Evolutionary conservation across 306 rosid genomes (phyloP).

Genomic region (Luffa acutangula): DNA sequence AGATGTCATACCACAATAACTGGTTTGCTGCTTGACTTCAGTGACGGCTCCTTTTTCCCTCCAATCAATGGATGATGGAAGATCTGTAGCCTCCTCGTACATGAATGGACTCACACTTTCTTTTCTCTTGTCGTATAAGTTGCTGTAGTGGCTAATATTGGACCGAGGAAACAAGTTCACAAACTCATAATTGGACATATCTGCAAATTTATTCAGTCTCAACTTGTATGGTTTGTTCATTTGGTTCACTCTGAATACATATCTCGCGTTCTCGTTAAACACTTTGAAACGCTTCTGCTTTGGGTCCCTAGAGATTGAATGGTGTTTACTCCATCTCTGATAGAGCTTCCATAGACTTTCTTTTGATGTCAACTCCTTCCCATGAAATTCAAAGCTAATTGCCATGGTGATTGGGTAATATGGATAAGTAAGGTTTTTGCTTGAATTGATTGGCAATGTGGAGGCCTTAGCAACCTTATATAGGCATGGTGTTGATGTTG

Average conservation of each 20-base stretch:
- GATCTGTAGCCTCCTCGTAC: conserved; percentile 6
- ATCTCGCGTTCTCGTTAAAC: conserved; percentile 30
- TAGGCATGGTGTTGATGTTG: no score
- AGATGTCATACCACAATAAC: no score
- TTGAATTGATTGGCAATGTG: no score
- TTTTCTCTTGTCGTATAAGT: background rate
- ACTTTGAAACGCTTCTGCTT: conserved; percentile 32
- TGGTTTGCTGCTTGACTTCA: background rate
- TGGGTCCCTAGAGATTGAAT: conserved; percentile 17
- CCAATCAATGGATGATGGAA: conserved; percentile 34
- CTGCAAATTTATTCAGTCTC: conserved; percentile 34
- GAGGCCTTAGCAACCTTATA: no score
- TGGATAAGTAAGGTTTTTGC: no score
- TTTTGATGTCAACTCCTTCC: conserved; percentile 26
- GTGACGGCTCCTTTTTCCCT: conserved; percentile 34
- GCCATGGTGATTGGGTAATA: background rate
- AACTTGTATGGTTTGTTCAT: conserved; percentile 37
- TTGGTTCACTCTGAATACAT: conserved; percentile 29
- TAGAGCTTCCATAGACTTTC: conserved; percentile 23
- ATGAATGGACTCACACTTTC: background rate
- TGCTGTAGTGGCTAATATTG: conserved; percentile 19
- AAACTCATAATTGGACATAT: conserved; percentile 32
- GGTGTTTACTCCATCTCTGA: conserved; percentile 35
- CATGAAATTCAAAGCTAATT: conserved; percentile 7
- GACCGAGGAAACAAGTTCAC: conserved; percentile 12